phyloP scores from a whole-genome alignment of 805 yeast species.

The Wickerhamiella cacticola region DNA sequence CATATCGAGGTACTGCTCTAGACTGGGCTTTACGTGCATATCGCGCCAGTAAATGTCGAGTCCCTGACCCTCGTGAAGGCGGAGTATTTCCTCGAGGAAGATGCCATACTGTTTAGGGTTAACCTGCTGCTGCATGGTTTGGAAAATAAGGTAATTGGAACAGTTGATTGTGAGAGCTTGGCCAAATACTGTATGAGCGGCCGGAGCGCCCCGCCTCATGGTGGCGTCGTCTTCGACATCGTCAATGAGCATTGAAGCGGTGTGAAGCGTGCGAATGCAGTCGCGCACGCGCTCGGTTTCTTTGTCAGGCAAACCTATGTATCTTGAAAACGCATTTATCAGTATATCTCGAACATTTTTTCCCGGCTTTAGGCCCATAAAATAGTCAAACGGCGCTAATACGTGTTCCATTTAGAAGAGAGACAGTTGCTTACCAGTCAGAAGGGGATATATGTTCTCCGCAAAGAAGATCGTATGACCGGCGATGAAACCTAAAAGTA shows the following conservation, averaged over 20 bases:
- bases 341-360: constrained; percentile 42
- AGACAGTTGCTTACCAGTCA: constrained; percentile 11
- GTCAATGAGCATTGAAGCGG: constrained; percentile 61
- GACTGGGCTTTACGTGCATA: constrained; percentile 42
- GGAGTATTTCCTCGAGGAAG: constrained; percentile 60
- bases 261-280: constrained; percentile 50
- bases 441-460: not conserved
- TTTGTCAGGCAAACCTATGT: constrained; percentile 34
- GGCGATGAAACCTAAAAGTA: not conserved
- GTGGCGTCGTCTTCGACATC: constrained; percentile 76
- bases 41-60: constrained; percentile 85
- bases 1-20: constrained; percentile 60
- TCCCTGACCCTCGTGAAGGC: constrained; percentile 83
- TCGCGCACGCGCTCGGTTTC: constrained; percentile 29
- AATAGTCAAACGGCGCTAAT: constrained; percentile 40
- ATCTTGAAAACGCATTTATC: constrained; percentile 42
- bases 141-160: constrained; percentile 71
- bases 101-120: constrained; percentile 30
- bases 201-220: constrained; percentile 63
- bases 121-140: constrained; percentile 44
- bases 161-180: constrained; percentile 69
- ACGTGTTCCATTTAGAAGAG: constrained; percentile 12
- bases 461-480: constrained; percentile 9
- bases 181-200: constrained; percentile 71
- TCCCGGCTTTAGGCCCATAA: constrained; percentile 39